Evolutionary conservation across 257 asterid species (phyloP).

Genomic region (Ophiorrhiza pumila): DNA sequence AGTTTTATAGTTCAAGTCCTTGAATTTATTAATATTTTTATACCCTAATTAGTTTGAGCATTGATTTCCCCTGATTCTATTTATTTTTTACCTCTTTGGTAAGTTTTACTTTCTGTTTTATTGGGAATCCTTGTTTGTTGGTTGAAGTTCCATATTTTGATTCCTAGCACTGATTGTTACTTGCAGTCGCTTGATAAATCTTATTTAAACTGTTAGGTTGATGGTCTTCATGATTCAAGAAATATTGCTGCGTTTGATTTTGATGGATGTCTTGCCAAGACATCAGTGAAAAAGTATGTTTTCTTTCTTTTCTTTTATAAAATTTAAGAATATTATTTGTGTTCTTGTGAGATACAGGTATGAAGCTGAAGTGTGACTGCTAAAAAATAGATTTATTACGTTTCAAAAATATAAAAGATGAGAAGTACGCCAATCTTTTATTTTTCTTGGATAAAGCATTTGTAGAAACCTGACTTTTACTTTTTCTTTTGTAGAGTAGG

Average conservation of each 20-base stretch:
- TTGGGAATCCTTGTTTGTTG: background rate
- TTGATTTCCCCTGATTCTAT: background rate
- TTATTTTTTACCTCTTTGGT: background rate
- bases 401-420: background rate
- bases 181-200: background rate
- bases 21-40: background rate
- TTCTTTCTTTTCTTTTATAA: slow-evolving; percentile 13
- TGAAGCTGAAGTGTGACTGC: slow-evolving; percentile 3
- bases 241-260: slow-evolving; percentile 99
- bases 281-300: slow-evolving; percentile 77
- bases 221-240: slow-evolving; percentile 69
- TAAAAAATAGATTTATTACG: too few relatives aligned
- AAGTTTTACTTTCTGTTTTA: slow-evolving; percentile 8
- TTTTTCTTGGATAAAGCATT: background rate
- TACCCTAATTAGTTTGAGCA: background rate
- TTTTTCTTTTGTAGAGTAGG: slow-evolving; percentile 56
- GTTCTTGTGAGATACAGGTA: background rate
- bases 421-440: background rate
- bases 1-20: background rate
- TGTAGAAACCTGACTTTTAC: slow-evolving; percentile 1
- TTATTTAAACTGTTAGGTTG: slow-evolving; percentile 43
- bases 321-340: background rate
- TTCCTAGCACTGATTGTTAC: background rate
- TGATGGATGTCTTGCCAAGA: slow-evolving; percentile 93
- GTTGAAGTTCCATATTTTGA: background rate